A percentile compares a stretch with the other conserved stretches of the same genome.
phyloP scores from a whole-genome alignment of 805 yeast genomes.

The Saturnispora halmiae region DNA sequence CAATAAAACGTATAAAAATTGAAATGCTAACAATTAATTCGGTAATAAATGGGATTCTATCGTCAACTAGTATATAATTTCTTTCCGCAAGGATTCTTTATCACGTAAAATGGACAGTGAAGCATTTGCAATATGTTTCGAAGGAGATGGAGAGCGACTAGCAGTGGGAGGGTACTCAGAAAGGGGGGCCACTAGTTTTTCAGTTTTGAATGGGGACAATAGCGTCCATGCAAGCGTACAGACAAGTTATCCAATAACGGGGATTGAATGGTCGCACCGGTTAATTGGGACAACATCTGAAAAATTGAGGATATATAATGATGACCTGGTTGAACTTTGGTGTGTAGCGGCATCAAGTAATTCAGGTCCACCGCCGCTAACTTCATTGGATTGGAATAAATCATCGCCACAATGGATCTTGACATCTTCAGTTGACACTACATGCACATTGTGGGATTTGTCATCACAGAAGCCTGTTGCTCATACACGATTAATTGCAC shows the following conservation, averaged over 20 bases:
- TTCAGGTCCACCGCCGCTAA: constrained; percentile 59
- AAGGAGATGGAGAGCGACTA: constrained; percentile 2
- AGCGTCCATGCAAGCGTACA: constrained; percentile 36
- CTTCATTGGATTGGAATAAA: constrained; percentile 89
- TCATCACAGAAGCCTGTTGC: constrained; percentile 52
- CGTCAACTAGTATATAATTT: neutral
- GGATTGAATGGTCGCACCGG: constrained; percentile 64
- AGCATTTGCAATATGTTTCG: constrained; percentile 2
- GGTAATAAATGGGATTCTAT: too few species aligned
- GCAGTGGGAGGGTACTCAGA: constrained; percentile 8
- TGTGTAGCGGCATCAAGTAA: constrained; percentile 2
- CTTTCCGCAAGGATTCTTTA: neutral
- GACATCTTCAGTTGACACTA: constrained; percentile 87
- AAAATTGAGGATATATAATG: constrained; percentile 45
- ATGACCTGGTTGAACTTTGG: constrained; percentile 11
- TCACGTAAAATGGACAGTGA: constrained; percentile 5
- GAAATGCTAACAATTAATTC: too few species aligned
- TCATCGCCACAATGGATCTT: constrained; percentile 61
- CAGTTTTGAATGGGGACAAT: constrained; percentile 32
- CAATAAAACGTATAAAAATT: too few species aligned
- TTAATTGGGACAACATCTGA: constrained; percentile 63
- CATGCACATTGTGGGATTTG: constrained; percentile 95
- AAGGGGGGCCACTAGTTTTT: constrained; percentile 1
- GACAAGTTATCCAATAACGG: constrained; percentile 62
- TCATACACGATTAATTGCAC: constrained; percentile 91